A percentile compares a stretch with the other conserved stretches of the same genome.
Conservation (phyloP, 768 basidiomycete species). For the Russula foetens region DNA sequence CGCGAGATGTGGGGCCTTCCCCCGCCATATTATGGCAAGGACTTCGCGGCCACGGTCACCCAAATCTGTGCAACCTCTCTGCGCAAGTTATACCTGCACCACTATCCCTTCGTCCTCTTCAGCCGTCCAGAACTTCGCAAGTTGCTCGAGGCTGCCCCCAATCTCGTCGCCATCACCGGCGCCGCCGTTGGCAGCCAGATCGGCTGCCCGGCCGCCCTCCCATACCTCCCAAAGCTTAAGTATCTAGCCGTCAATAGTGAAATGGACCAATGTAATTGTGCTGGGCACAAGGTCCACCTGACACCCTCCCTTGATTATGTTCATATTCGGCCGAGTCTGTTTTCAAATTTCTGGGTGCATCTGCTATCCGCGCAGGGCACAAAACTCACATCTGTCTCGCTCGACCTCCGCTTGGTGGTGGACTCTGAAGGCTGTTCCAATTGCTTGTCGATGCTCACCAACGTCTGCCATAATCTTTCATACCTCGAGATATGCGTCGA, state of each 20-base stretch:
- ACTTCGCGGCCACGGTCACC: slow-evolving; percentile 1
- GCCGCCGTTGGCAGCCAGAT: neutral
- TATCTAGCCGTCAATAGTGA: neutral
- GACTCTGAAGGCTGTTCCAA: neutral
- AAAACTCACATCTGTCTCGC: slow-evolving; percentile 5
- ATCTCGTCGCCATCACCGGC: slow-evolving; percentile 6
- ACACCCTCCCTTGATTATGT: slow-evolving; percentile 6
- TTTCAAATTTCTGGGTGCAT: slow-evolving; percentile 2
- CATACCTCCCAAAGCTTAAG: slow-evolving; percentile 13
- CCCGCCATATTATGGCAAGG: slow-evolving; percentile 9
- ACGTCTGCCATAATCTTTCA: slow-evolving; percentile 4
- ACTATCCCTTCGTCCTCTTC: slow-evolving; percentile 1
- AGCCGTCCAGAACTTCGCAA: slow-evolving; percentile 1
- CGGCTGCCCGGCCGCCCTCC: slow-evolving; percentile 8
- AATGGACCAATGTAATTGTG: neutral
- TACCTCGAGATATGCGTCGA: slow-evolving; percentile 4
- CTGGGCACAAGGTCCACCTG: neutral
- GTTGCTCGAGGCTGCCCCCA: slow-evolving; percentile 4
- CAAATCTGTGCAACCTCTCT: slow-evolving; percentile 4
- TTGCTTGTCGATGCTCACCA: neutral
- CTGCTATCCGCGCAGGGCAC: slow-evolving; percentile 1
- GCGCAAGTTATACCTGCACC: slow-evolving; percentile 1
- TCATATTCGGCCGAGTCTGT: slow-evolving; percentile 1
- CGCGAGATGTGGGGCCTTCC: neutral
- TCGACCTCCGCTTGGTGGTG: neutral